phyloP scores from a whole-genome alignment of 352 stramenopile genomes.

The Globisporangium heterothallicum region DNA sequence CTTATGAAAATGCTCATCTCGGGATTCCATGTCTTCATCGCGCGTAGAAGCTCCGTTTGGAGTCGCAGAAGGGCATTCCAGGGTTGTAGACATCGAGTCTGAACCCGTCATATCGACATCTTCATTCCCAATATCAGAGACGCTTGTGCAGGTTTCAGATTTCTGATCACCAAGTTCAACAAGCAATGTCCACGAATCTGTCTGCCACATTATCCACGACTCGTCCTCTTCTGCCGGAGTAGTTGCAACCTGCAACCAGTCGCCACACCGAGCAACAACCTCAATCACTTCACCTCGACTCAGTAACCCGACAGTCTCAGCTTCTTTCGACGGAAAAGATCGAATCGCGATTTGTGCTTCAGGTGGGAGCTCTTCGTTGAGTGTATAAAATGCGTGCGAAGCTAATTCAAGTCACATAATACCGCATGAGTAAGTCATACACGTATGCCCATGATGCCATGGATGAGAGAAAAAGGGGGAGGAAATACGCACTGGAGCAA shows the following conservation, averaged over 20 bases:
- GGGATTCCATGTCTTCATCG: not conserved
- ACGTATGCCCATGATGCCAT: constrained; percentile 11
- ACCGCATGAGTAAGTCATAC: constrained; percentile 5
- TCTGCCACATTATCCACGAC: constrained; percentile 71
- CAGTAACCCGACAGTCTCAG: constrained; percentile 45
- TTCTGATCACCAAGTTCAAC: constrained; percentile 27
- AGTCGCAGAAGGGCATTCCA: not conserved
- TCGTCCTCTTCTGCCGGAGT: constrained; percentile 11
- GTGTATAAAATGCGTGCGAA: constrained; percentile 46
- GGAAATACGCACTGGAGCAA: constrained; percentile 37
- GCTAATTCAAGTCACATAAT: constrained; percentile 17
- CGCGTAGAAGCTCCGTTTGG: not conserved
- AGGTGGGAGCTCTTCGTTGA: constrained; percentile 45
- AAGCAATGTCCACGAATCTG: constrained; percentile 40
- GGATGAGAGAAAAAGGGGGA: not conserved
- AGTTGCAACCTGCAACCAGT: constrained; percentile 48
- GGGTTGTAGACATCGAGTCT: not conserved
- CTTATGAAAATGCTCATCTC: not conserved
- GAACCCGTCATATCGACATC: not conserved
- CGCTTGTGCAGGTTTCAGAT: constrained; percentile 16
- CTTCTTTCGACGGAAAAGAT: constrained; percentile 52
- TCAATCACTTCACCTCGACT: constrained; percentile 55
- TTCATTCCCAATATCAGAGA: not conserved
- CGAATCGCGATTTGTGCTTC: constrained; percentile 68
- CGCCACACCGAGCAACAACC: constrained; percentile 30